A percentile compares a stretch with the other conserved stretches of the same genome.
These are phyloP conservation scores for Panicum virgatum DNA, from an alignment of 202 grass and related monocot species.

Conservation along the genomic window DNA sequence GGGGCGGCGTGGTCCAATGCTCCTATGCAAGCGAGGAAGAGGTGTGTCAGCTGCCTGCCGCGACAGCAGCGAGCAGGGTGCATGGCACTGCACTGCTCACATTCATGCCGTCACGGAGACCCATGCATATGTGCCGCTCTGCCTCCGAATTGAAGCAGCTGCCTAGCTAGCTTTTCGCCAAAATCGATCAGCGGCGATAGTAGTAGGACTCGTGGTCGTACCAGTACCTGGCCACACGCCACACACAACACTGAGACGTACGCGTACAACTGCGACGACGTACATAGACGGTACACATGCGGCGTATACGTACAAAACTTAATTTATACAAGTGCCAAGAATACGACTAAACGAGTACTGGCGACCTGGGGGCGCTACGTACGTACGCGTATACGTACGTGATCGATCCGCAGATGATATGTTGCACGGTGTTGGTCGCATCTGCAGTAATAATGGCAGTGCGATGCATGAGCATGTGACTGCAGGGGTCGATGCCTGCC, in stretches of 20 bases:
- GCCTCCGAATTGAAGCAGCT: neutral
- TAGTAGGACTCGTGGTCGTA: neutral
- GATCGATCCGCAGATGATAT: neutral
- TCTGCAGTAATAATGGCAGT: slow-evolving; percentile 9
- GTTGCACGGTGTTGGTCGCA: slow-evolving; percentile 3
- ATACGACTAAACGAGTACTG: no score
- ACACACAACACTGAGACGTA: neutral
- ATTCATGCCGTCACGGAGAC: slow-evolving; percentile 48
- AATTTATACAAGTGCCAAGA: no score
- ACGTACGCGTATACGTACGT: neutral
- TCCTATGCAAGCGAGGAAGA: neutral
- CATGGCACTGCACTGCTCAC: slow-evolving; percentile 50
- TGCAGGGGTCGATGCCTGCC: slow-evolving; percentile 6
- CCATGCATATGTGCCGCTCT: slow-evolving; percentile 1
- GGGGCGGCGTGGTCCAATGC: slow-evolving; percentile 33
- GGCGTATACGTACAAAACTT: neutral
- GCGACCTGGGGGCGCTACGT: neutral
- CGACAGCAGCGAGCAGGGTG: slow-evolving; percentile 34
- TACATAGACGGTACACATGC: neutral
- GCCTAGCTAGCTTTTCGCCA: neutral
- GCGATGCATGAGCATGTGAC: slow-evolving; percentile 21
- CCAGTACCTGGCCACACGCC: neutral
- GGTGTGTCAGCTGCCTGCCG: neutral
- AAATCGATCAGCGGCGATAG: neutral
- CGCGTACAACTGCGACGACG: no score